Base-by-base conservation (phyloP, 2,329 filamentous ascomycete species). In the Pseudovirgaria hyperparasitica region DNA sequence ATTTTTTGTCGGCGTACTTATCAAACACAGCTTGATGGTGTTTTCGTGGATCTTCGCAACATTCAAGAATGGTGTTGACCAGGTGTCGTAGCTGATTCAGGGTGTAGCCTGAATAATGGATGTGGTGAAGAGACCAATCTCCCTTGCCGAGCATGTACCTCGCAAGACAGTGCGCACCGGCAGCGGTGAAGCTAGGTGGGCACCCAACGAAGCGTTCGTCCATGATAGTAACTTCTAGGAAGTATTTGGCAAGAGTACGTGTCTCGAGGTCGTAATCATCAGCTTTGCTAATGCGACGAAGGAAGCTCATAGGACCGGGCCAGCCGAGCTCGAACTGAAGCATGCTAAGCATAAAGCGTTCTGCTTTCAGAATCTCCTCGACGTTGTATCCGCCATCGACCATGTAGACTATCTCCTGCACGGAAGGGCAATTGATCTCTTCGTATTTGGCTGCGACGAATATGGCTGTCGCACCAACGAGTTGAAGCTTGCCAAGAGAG, bases 221-320 rank as follows among this genome's bases (percentile, higher is more conserved):
- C 85, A 96, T 94, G 52, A 96, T 76, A 19, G 85, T 92, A 29
- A 96, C 71, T 54, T 98, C 90, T 15, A 98, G 67, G 57, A 98
- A 94, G 59, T 98, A 98, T 60, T 98, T 98, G 42, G 90, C 85
- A 29, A 98, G 63, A 5, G 90, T 96, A 19, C 90, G 73, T 8
- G 87, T 94, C 58, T 98, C 87, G 24, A 93, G 64, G 48, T 98
- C 86, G 48, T 96, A 98, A 48, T 94, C 85, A 50, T 98, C 90
- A 9, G 90, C 90, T 62, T 96, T 96, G 74, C 87, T 96, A 56
- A 96, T 90, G 30, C 87, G 76, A 34, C 90, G 74, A 35, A 98
- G 67, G 58, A 98, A 98, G 62, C 85, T 94, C 87, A 98, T 94
- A 2, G 90, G 90, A 22, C 90, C 90, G n/a, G 90, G 90, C 79